Conservation (phyloP, 2,329 filamentous ascomycete genomes). For the Claviceps lovelessii region DNA sequence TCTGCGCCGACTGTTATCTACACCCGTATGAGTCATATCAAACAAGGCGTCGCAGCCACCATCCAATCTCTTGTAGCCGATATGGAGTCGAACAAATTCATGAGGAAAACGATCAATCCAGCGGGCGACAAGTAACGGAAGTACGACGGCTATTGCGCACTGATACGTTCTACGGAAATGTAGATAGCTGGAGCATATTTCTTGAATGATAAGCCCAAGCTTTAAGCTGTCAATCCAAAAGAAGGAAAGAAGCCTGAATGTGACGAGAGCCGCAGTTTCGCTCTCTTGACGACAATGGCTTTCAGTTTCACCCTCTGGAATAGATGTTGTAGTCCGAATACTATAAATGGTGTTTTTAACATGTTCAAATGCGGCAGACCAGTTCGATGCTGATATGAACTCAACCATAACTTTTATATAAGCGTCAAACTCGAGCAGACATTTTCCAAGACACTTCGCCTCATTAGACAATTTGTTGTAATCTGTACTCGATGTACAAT, state of each 20-base stretch:
- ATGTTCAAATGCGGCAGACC: slow-evolving; percentile 45
- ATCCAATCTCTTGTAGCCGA: slow-evolving; percentile 46
- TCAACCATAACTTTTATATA: slow-evolving; percentile 44
- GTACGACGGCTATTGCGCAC: slow-evolving; percentile 45
- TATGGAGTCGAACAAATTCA: slow-evolving; percentile 51
- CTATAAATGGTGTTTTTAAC: slow-evolving; percentile 37
- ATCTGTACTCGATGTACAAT: slow-evolving; percentile 8
- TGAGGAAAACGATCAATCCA: slow-evolving; percentile 52
- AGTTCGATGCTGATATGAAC: slow-evolving; percentile 51
- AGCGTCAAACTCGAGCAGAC: slow-evolving; percentile 34
- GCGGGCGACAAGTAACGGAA: slow-evolving; percentile 47
- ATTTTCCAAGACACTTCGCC: slow-evolving; percentile 18
- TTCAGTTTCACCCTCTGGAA: slow-evolving; percentile 24
- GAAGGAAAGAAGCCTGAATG: slow-evolving; percentile 45
- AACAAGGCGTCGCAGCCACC: slow-evolving; percentile 53
- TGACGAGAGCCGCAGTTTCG: slow-evolving; percentile 37
- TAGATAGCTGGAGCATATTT: slow-evolving; percentile 52
- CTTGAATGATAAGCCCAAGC: slow-evolving; percentile 47
- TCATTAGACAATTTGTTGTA: slow-evolving; percentile 7
- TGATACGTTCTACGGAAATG: slow-evolving; percentile 52
- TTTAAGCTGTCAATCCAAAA: slow-evolving; percentile 51
- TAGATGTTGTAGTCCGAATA: slow-evolving; percentile 30
- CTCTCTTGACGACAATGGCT: slow-evolving; percentile 27
- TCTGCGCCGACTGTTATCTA: slow-evolving; percentile 42
- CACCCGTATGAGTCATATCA: slow-evolving; percentile 51